These are phyloP conservation scores for Salvia hispanica DNA, from an alignment of 257 asterid genomes.

Conservation along the genomic window DNA sequence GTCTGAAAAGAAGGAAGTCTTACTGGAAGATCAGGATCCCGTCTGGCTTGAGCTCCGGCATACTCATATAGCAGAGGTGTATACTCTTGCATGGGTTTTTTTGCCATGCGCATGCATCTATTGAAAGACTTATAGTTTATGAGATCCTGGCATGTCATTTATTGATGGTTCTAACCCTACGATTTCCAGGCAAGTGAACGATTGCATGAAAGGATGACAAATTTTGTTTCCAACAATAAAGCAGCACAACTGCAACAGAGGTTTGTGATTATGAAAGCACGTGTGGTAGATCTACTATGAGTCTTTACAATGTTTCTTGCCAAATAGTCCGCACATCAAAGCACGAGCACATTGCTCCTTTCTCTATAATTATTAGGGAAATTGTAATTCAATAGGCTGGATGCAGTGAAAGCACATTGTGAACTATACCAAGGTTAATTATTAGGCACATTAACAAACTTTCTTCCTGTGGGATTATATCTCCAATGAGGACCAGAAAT, in stretches of 20 bases:
- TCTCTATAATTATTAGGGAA: background rate
- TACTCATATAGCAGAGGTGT: conserved; percentile 91
- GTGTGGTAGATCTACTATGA: conserved; percentile 1
- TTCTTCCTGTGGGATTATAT: background rate
- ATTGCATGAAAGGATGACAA: conserved; percentile 70
- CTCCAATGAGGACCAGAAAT: background rate
- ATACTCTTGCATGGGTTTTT: conserved; percentile 20
- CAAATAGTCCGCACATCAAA: background rate
- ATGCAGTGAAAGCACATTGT: background rate
- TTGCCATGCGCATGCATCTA: conserved; percentile 6
- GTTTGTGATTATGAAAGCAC: conserved; percentile 45
- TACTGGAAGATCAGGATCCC: conserved; percentile 89
- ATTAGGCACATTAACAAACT: background rate
- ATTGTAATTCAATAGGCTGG: background rate
- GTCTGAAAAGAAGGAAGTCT: conserved; percentile 79
- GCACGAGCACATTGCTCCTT: background rate
- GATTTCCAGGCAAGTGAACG: conserved; percentile 76
- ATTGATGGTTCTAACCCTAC: conserved; percentile 32
- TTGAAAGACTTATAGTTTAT: conserved; percentile 2
- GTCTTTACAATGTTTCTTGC: conserved; percentile 2
- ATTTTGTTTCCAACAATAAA: conserved; percentile 79
- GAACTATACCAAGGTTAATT: background rate
- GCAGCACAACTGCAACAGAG: conserved; percentile 89
- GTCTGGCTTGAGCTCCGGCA: conserved; percentile 93
- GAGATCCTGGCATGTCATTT: conserved; percentile 8